Percentiles rank a stretch among this genome's conserved stretches.
Evolutionary conservation across 2,329 filamentous ascomycete genomes (phyloP).

Genomic region (Epichloe hybrida): DNA sequence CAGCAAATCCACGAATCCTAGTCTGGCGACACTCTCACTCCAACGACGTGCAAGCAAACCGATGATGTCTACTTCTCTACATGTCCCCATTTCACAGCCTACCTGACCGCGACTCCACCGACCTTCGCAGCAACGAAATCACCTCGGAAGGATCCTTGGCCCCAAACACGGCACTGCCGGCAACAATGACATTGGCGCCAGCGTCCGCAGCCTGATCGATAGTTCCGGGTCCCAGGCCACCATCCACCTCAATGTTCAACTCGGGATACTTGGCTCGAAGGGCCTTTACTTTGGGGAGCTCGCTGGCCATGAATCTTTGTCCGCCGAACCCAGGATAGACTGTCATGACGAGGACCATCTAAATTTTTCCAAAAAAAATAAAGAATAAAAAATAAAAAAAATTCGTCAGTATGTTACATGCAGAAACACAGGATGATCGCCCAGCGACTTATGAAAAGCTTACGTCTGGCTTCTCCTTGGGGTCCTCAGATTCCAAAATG

Average conservation of each 20-base stretch:
- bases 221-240: slow-evolving; percentile 74
- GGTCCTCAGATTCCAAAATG: slow-evolving; percentile 59
- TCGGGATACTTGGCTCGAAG: slow-evolving; percentile 76
- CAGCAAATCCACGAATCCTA: no score
- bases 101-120: slow-evolving; percentile 51
- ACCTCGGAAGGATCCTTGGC: slow-evolving; percentile 79
- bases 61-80: background rate
- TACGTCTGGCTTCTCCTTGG: slow-evolving; percentile 77
- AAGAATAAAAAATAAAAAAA: no score
- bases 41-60: no score
- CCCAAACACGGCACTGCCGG: slow-evolving; percentile 89
- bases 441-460: slow-evolving; percentile 23
- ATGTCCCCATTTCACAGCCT: slow-evolving; percentile 21
- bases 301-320: slow-evolving; percentile 95
- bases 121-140: slow-evolving; percentile 64
- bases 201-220: slow-evolving; percentile 91
- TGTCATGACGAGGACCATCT: slow-evolving; percentile 99
- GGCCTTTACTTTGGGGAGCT: slow-evolving; percentile 84
- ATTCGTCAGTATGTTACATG: no score
- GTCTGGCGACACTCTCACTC: no score
- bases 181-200: slow-evolving; percentile 95
- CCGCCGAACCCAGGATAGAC: slow-evolving; percentile 95
- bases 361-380: background rate
- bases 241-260: slow-evolving; percentile 94
- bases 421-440: no score